A percentile compares a stretch with the other conserved stretches of the same genome.
Conservation (phyloP, 116 monocot species). For the Zostera marina region DNA sequence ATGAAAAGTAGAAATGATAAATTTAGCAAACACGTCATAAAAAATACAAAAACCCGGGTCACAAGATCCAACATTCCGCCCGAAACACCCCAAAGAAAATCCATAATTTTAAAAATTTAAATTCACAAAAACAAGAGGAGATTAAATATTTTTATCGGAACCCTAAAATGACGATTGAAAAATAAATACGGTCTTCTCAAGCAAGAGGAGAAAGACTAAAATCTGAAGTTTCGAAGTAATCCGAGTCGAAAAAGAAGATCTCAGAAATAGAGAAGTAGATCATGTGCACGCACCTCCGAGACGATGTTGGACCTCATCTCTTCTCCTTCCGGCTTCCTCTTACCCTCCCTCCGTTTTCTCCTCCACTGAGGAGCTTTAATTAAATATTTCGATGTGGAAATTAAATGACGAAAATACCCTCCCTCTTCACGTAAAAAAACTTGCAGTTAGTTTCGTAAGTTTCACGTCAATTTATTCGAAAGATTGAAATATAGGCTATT, state of each 20-base stretch:
- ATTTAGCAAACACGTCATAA: neutral
- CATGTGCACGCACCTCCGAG: constrained; percentile 34
- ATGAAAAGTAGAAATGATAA: neutral
- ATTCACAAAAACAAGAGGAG: neutral
- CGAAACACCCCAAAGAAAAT: neutral
- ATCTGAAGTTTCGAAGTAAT: constrained; percentile 1
- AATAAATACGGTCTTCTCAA: neutral
- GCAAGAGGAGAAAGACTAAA: neutral
- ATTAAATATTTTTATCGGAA: neutral
- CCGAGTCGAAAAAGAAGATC: neutral
- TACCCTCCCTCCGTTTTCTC: neutral
- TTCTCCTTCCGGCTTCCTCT: neutral
- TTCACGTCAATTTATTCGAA: too few species aligned
- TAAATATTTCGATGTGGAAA: too few species aligned
- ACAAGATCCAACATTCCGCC: too few species aligned
- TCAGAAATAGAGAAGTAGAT: neutral
- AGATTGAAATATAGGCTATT: too few species aligned
- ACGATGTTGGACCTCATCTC: constrained; percentile 68
- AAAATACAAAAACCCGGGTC: neutral
- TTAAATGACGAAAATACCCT: too few species aligned
- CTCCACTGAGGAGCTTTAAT: neutral
- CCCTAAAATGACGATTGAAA: neutral
- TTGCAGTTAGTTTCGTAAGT: too few species aligned
- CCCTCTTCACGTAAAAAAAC: too few species aligned
- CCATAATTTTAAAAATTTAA: neutral